A percentile compares a stretch with the other conserved stretches of the same genome.
Conservation (phyloP, 1,284 basidiomycete genomes). For the Moesziomyces sp. region DNA sequence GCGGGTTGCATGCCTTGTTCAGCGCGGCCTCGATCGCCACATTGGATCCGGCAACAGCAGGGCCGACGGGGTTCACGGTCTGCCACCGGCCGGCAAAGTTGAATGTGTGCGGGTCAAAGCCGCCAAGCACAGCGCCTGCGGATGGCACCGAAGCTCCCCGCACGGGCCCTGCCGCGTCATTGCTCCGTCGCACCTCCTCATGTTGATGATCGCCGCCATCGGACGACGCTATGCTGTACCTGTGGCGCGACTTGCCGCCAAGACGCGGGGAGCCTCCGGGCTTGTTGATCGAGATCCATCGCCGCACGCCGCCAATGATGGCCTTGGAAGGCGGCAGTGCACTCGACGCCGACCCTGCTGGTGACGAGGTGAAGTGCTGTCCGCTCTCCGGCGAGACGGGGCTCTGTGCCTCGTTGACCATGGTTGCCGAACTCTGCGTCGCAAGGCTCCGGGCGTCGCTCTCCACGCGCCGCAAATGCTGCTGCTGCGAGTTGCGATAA, state of each 20-base stretch:
- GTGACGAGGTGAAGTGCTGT: constrained; percentile 9
- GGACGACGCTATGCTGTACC: constrained; percentile 29
- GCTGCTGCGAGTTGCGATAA: constrained; percentile 14
- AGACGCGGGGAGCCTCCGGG: constrained; percentile 25
- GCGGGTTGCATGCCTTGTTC: constrained; percentile 41
- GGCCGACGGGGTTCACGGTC: constrained; percentile 24
- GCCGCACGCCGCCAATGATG: constrained; percentile 55
- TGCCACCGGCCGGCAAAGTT: constrained; percentile 51
- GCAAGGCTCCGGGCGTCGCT: constrained; percentile 25
- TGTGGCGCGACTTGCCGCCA: constrained; percentile 21
- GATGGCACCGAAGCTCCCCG: not conserved
- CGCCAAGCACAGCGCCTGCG: constrained; percentile 2
- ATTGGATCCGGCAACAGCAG: constrained; percentile 28
- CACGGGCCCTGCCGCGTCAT: constrained; percentile 4
- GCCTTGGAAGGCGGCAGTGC: constrained; percentile 40
- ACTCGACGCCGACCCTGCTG: constrained; percentile 5
- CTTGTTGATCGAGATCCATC: constrained; percentile 59
- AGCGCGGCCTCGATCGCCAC: constrained; percentile 41
- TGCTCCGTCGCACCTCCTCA: constrained; percentile 4
- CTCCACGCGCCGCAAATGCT: constrained; percentile 18
- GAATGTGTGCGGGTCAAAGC: constrained; percentile 43
- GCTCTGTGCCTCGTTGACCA: constrained; percentile 24
- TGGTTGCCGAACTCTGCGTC: constrained; percentile 22
- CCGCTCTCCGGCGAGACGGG: constrained; percentile 20
- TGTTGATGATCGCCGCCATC: constrained; percentile 20